Base-by-base conservation (phyloP, 805 yeast genomes). In the Wickerhamiella bombiphila region DNA sequence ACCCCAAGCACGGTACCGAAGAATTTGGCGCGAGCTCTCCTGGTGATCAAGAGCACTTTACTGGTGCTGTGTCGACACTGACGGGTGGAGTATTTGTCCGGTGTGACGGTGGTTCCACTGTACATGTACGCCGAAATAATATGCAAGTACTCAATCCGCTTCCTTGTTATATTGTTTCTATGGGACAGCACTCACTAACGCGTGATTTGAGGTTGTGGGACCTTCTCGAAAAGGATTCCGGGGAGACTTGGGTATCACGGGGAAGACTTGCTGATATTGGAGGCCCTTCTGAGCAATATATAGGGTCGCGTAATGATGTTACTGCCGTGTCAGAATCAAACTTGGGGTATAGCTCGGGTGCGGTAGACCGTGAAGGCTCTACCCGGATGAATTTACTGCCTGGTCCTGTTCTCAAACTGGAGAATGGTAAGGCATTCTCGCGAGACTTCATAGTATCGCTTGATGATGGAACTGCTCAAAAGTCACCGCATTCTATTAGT, bases 21-120 rank as follows among this genome's bases (percentile, higher is more conserved):
- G 33, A 30, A 16, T 30, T 30, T 19, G 33, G 33, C 13, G 33
- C 33, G 13, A 16, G 22, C 6, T 16, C 33, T 7, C 22, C 16
- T 5, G 33, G 20, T 22, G 9, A 13, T n/a, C 7, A n/a, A 7
- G 13, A 9, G 9, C 9, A 24, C 9, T 30, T 30, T 22, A 30
- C 22, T n/a, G 16, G 16, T 7, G n/a, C 18, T 7, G n/a, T 17
- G 11, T 13, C 15, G 8, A 19, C 33, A 13, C 14, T 17, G 9
- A 22, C 13, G 22, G 22, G 20, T 16, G 26, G 26, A 24, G 22
- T 30, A n/a, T 30, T 30, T 22, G 18, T 30, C 5, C 16, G 20
- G 18, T 30, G 33, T 15, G 33, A 30, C 18, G 22, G 18, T 19
- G 33, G 33, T 22, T 30, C 33, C 13, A 16, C 33, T 7, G 22